Evolutionary conservation across 2,329 filamentous ascomycete genomes (phyloP).

Genomic region (Aspergillus sp.): DNA sequence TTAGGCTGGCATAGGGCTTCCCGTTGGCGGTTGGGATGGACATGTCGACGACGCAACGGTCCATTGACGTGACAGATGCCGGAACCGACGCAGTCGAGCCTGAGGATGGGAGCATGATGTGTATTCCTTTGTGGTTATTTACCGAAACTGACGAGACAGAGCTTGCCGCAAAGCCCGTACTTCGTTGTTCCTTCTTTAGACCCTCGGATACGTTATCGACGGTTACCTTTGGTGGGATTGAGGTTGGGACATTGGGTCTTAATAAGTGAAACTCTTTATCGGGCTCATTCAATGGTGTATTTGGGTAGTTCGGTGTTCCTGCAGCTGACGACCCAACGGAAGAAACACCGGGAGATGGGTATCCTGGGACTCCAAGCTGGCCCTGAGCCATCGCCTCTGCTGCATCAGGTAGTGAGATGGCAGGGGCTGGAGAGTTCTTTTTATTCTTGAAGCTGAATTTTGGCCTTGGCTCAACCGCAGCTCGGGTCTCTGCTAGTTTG

Average conservation of each 20-base stretch:
- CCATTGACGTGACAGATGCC: constrained; percentile 69
- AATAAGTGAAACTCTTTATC: constrained; percentile 31
- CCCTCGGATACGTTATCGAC: constrained; percentile 23
- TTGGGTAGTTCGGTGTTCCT: constrained; percentile 36
- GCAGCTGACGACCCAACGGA: constrained; percentile 41
- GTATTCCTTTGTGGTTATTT: constrained; percentile 63
- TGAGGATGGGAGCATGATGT: constrained; percentile 74
- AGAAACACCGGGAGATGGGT: constrained; percentile 42
- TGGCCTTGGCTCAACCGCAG: constrained; percentile 68
- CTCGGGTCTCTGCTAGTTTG: constrained; percentile 69
- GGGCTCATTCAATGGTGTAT: constrained; percentile 37
- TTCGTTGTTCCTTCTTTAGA: constrained; percentile 19
- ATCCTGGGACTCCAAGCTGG: constrained; percentile 44
- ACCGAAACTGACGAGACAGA: constrained; percentile 61
- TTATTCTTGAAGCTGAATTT: constrained; percentile 79
- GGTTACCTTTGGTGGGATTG: constrained; percentile 30
- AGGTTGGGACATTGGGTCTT: constrained; percentile 36
- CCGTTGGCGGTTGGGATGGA: constrained; percentile 60
- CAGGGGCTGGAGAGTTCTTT: constrained; percentile 51
- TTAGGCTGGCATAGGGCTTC: constrained; percentile 68
- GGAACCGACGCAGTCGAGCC: constrained; percentile 71
- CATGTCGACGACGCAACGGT: constrained; percentile 76
- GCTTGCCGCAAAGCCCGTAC: constrained; percentile 53
- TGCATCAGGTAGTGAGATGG: constrained; percentile 56
- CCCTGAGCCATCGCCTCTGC: constrained; percentile 54